phyloP scores from a whole-genome alignment of 495 filamentous ascomycete genomes.

The Trichocladium uniseriatum region DNA sequence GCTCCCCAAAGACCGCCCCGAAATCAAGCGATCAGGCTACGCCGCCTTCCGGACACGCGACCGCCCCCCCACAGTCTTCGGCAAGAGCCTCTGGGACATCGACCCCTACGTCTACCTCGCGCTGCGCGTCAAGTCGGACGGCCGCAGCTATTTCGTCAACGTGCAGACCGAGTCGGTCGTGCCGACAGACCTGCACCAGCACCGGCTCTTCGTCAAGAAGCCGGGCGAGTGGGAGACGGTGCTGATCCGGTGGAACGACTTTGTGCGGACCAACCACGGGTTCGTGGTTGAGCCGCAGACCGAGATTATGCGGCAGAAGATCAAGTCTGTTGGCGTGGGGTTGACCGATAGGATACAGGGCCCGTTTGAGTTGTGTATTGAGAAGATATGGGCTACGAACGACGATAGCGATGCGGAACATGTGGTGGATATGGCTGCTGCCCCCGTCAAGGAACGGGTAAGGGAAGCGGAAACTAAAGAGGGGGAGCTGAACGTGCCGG shows the following conservation, averaged over 20 bases:
- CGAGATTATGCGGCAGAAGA: slow-evolving; percentile 73
- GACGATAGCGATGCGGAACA: slow-evolving; percentile 34
- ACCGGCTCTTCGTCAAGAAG: slow-evolving; percentile 72
- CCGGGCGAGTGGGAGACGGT: slow-evolving; percentile 90
- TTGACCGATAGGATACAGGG: slow-evolving; percentile 83
- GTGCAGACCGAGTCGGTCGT: slow-evolving; percentile 89
- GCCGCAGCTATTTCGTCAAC: slow-evolving; percentile 87
- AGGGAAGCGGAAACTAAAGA: slow-evolving; percentile 9
- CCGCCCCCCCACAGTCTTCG: slow-evolving; percentile 58
- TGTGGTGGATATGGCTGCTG: slow-evolving; percentile 5
- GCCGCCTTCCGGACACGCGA: slow-evolving; percentile 76
- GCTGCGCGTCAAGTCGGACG: slow-evolving; percentile 83
- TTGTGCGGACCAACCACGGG: slow-evolving; percentile 90
- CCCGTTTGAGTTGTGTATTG: slow-evolving; percentile 73
- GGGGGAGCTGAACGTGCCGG: too few relatives aligned
- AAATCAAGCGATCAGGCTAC: slow-evolving; percentile 69
- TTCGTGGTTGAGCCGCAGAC: slow-evolving; percentile 84
- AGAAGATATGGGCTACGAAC: slow-evolving; percentile 77
- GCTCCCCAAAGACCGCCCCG: slow-evolving; percentile 62
- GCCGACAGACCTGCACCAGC: slow-evolving; percentile 90
- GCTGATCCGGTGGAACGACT: slow-evolving; percentile 77
- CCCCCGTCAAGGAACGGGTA: slow-evolving; percentile 10
- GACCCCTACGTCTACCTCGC: slow-evolving; percentile 83
- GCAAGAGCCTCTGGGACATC: slow-evolving; percentile 74
- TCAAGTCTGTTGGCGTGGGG: slow-evolving; percentile 77